phyloP scores from a whole-genome alignment of 257 asterid genomes.

The Nicotiana obtusifolia region DNA sequence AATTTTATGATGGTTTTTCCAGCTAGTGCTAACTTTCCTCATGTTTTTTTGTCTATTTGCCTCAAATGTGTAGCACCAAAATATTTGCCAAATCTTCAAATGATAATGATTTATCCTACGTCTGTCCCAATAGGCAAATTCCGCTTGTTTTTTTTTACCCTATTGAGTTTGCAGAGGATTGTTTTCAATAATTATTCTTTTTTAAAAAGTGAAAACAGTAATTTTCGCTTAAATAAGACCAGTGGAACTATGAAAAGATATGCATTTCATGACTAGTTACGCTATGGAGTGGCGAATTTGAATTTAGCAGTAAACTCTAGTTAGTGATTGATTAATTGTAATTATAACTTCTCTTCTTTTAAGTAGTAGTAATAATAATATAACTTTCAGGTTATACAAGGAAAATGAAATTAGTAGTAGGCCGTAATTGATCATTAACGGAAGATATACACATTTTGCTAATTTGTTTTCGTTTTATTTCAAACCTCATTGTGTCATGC shows the following conservation, averaged over 20 bases:
- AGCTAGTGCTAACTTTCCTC: background rate
- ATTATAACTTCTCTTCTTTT: too few species aligned
- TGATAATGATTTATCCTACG: background rate
- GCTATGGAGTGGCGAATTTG: background rate
- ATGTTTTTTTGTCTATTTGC: slow-evolving; percentile 7
- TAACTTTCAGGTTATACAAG: background rate
- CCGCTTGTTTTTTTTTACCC: too few species aligned
- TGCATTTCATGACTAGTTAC: background rate
- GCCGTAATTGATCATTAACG: background rate
- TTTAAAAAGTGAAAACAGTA: background rate
- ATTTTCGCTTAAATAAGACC: background rate
- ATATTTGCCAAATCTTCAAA: slow-evolving; percentile 10
- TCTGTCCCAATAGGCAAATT: too few species aligned
- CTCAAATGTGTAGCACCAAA: background rate
- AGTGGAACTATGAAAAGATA: background rate
- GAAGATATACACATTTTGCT: background rate
- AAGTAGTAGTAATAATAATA: too few species aligned
- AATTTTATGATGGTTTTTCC: slow-evolving; percentile 1
- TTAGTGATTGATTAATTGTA: too few species aligned
- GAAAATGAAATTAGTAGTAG: background rate
- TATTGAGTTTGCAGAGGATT: background rate
- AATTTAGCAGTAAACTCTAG: background rate
- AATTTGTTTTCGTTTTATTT: background rate
- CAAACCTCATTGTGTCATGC: background rate
- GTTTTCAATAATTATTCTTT: background rate